phyloP scores from a whole-genome alignment of 1,284 basidiomycete genomes.

The Heterobasidion annosum region DNA sequence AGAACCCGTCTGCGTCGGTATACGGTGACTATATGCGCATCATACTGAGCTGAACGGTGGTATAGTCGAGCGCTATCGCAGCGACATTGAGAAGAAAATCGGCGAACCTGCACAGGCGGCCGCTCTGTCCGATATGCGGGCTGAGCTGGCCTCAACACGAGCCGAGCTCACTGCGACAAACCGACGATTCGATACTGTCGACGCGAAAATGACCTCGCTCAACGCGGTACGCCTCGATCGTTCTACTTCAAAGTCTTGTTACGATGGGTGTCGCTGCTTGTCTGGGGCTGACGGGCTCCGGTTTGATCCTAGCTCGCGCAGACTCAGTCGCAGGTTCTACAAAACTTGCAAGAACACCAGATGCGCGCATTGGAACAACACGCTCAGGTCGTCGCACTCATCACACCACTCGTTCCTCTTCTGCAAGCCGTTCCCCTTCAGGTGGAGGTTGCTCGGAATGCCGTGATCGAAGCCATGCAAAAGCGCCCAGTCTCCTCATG shows the following conservation, averaged over 20 bases:
- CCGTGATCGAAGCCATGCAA: conserved; percentile 27
- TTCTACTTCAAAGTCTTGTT: conserved; percentile 1
- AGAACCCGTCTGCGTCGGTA: background rate
- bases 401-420: conserved; percentile 48
- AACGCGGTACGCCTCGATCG: conserved; percentile 31
- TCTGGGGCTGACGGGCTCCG: no score
- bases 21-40: conserved; percentile 3
- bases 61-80: conserved; percentile 51
- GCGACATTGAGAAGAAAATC: conserved; percentile 44
- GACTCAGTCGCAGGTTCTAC: conserved; percentile 41
- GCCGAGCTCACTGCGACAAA: conserved; percentile 27
- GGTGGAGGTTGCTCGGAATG: conserved; percentile 38
- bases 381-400: conserved; percentile 34
- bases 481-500: conserved; percentile 3
- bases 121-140: conserved; percentile 30
- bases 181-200: conserved; percentile 34
- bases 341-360: conserved; percentile 49
- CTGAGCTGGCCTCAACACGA: conserved; percentile 12
- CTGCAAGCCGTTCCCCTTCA: conserved; percentile 48
- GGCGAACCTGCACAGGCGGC: conserved; percentile 45
- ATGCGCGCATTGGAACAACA: conserved; percentile 23
- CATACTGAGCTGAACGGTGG: background rate
- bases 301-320: conserved; percentile 17
- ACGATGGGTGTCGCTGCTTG: background rate
- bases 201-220: conserved; percentile 48